These are phyloP conservation scores for Jatropha podagrica DNA, from an alignment of 441 rosid species.

Conservation along the genomic window DNA sequence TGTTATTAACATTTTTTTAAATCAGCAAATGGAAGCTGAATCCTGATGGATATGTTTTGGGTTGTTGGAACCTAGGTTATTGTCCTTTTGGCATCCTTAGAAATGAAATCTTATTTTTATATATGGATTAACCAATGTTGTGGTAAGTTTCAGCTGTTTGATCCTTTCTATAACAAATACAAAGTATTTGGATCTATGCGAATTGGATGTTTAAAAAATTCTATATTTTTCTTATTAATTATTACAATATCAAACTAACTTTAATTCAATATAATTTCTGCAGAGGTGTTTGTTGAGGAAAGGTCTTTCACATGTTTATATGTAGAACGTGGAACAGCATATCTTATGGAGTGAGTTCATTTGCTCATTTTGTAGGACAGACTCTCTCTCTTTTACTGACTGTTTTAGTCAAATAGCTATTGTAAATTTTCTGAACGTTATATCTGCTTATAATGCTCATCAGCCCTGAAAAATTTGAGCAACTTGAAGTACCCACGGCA, in stretches of 20 bases:
- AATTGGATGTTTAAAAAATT: not conserved
- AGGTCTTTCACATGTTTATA: slow-evolving; percentile 77
- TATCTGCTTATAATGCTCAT: slow-evolving; percentile 22
- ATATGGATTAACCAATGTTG: not conserved
- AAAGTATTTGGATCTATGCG: not conserved
- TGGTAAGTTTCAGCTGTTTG: not conserved
- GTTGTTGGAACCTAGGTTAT: not conserved
- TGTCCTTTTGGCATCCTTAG: not conserved
- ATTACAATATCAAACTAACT: not conserved
- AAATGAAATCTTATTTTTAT: not conserved
- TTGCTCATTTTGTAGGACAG: slow-evolving; percentile 2
- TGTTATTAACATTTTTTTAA: not conserved
- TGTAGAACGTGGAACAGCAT: slow-evolving; percentile 59
- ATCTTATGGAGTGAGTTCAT: slow-evolving; percentile 74
- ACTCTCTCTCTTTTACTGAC: not conserved
- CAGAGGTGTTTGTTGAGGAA: slow-evolving; percentile 88
- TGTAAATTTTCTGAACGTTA: not conserved
- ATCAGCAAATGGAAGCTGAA: not conserved
- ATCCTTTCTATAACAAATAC: not conserved
- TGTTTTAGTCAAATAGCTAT: not conserved
- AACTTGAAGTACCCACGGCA: slow-evolving; percentile 72
- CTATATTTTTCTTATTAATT: no score
- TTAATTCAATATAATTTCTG: slow-evolving; percentile 25
- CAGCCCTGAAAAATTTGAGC: slow-evolving; percentile 85
- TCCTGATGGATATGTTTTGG: not conserved